Evolutionary conservation across 306 rosid genomes (phyloP), one percentile per base, ranked within the genome.

Genomic region (Datisca glomerata): DNA sequence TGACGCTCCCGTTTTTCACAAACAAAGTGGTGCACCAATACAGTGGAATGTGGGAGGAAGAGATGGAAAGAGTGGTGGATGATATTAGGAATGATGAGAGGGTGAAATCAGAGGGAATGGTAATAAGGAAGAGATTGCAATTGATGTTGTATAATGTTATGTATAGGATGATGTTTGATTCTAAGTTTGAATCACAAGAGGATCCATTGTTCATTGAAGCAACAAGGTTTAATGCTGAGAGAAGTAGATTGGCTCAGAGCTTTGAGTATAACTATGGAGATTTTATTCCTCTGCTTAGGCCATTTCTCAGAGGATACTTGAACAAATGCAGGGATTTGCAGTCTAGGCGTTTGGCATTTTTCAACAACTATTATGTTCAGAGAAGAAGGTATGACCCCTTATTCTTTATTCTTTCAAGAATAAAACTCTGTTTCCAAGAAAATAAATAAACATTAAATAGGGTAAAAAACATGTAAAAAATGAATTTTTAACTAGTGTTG

Each of bases 121-220:
- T 85, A 8, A 68, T 85, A 2, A 70, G 93, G 50, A 85, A 47
- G 55, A 47, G 95, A 1, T 61, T 84, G 50, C 86, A 79, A 13
- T 10, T 79, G 41, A 84, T 79, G 92, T 15, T 84, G 19, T 84
- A 84, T 38, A 84, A 84, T 29, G 68, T 79, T 56, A 79, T 79
- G 92, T 84, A 84, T 22, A 47, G 86, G 38, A 84, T 84, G 92
- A 84, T 84, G 92, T 84, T 84, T 53, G 80, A 84, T 36, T 49
- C 92, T 19, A 84, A 73, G 72, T 84, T 79, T 45, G 80, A 79
- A 58, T 79, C 92, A 2, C 74, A 47, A 38, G 93, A 79, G 8
- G 95, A 85, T 12, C 86, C 95, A 7, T 53, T 85, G 67, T 85
- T 85, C 74, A 55, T 79, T 37, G 56, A 79, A 32, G 86, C 86